These are phyloP conservation scores for Phaeosphaeria sp. DNA, from an alignment of 2,329 filamentous ascomycete genomes.

Conservation along the genomic window DNA sequence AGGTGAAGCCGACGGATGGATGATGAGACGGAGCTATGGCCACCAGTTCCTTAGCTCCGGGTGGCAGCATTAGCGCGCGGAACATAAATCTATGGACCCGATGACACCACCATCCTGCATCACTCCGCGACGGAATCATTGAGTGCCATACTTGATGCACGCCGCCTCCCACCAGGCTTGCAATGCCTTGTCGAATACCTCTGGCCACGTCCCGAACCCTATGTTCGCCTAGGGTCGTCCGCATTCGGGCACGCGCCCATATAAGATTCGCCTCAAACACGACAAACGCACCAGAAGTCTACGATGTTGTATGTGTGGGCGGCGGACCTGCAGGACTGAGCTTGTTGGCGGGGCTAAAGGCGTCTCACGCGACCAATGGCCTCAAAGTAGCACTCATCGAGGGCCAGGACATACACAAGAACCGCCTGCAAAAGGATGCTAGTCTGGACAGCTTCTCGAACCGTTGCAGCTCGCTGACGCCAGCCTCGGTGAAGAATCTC, in stretches of 20 bases:
- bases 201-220: slow-evolving; percentile 24
- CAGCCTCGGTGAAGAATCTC: slow-evolving; percentile 82
- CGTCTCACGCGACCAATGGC: slow-evolving; percentile 74
- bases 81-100: slow-evolving; percentile 21
- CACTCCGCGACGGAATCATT: slow-evolving; percentile 13
- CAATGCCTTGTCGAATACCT: slow-evolving; percentile 42
- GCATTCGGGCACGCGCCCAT: slow-evolving; percentile 21
- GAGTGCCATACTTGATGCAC: slow-evolving; percentile 25
- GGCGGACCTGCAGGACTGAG: slow-evolving; percentile 90
- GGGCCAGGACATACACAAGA: slow-evolving; percentile 79
- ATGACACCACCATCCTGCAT: slow-evolving; percentile 31
- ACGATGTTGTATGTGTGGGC: slow-evolving; percentile 91
- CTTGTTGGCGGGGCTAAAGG: slow-evolving; percentile 53
- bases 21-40: not conserved
- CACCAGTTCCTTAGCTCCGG: not conserved
- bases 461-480: slow-evolving; percentile 93
- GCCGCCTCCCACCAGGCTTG: slow-evolving; percentile 21
- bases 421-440: slow-evolving; percentile 67
- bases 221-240: slow-evolving; percentile 15
- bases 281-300: slow-evolving; percentile 69
- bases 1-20: not conserved
- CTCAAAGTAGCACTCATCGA: slow-evolving; percentile 90
- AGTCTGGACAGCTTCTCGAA: slow-evolving; percentile 80
- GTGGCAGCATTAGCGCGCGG: not conserved
- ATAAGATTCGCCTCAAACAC: slow-evolving; percentile 44